Evolutionary conservation across 75 land plant species (phyloP).

Genomic region (Selaginella tamariscina): DNA sequence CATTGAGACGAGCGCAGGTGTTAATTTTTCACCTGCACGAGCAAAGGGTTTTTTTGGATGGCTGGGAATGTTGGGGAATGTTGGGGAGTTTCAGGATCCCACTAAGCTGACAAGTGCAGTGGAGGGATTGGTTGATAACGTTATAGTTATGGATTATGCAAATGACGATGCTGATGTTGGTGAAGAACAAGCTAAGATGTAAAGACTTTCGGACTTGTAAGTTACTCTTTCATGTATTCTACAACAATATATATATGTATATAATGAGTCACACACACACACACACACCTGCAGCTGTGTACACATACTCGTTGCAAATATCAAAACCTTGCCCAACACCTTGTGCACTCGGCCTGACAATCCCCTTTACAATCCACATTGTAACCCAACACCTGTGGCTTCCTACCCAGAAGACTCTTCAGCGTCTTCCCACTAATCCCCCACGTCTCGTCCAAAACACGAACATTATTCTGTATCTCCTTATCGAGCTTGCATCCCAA

Average conservation of each 20-base stretch:
- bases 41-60: slow-evolving; percentile 55
- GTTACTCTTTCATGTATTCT: no score
- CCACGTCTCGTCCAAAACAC: slow-evolving; percentile 56
- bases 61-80: slow-evolving; percentile 34
- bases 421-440: slow-evolving; percentile 72
- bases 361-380: slow-evolving; percentile 94
- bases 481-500: slow-evolving; percentile 64
- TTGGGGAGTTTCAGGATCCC: slow-evolving; percentile 36
- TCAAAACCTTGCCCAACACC: slow-evolving; percentile 92
- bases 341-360: slow-evolving; percentile 82
- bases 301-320: no score
- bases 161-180: no score
- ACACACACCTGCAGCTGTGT: no score
- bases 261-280: no score
- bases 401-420: slow-evolving; percentile 56
- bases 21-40: slow-evolving; percentile 60
- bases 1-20: slow-evolving; percentile 43
- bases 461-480: slow-evolving; percentile 53
- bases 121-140: no score
- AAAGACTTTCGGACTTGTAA: no score
- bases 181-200: no score
- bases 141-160: no score
- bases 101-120: slow-evolving; percentile 17
- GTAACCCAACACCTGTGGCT: slow-evolving; percentile 83
- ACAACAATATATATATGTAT: no score